Evolutionary conservation across 2,329 filamentous ascomycete species (phyloP), one percentile per base, ranked within the genome.

Genomic region (Stagonosporopsis rhizophila): DNA sequence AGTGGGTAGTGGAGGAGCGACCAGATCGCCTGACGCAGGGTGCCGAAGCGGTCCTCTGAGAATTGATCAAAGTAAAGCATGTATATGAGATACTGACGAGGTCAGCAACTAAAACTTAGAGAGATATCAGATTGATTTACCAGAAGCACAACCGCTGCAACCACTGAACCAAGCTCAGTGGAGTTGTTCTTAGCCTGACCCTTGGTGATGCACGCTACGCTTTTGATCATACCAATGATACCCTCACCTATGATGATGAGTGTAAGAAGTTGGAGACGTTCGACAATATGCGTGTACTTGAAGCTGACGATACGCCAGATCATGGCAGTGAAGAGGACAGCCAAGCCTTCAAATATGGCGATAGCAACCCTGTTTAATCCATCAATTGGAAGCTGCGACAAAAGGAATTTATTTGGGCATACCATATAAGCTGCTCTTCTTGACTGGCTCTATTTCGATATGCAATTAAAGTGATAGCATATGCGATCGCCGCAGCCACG

Each of bases 231-330:
- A 6, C 83, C 80, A 23, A 87, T 85, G 27, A 87, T 82, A 35
- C 85, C 85, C 64, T 88, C 85, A 15, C 86, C 86, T 45, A 88
- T 80, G 51, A 88, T 84, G 58, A 88, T 87, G 37, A 87, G 77
- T 0, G 85, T 88, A 51, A 88, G 77, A 1, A 87, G 77, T 5
- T 81, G 81, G 76, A 88, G 80, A 6, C 86, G 79, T 62, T 85
- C 83, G 51, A 84, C 83, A 30, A 88, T 71, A 64, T 87, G 84
- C 0, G 84, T 88, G 44, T 81, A 76, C 44, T 83, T 80, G 64
- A 88, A 85, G 44, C 82, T 83, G 39, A 88, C 78, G 15, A 82
- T 79, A 3, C 80, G 76, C 65, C 80, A 86, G 7, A 55, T 56
- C 58, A 67, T 69, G n/a, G 63, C 63, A 19, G 67, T 66, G 17